Percentiles rank a stretch among this genome's conserved stretches.
These are phyloP conservation scores for Ustilago xerochloae DNA, from an alignment of 1,284 basidiomycete genomes.

Conservation along the genomic window DNA sequence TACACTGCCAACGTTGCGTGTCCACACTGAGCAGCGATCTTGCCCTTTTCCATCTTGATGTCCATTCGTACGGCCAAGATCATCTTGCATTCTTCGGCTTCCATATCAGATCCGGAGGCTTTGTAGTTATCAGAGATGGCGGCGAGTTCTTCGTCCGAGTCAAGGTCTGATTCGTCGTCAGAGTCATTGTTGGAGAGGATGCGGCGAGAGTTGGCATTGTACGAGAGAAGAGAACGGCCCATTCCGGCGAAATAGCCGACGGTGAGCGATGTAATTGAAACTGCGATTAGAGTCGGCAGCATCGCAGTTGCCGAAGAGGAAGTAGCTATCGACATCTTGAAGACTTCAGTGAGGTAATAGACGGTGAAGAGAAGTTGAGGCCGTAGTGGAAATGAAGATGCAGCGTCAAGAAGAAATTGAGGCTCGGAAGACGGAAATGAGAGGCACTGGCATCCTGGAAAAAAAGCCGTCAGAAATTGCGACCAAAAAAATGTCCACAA, in stretches of 20 bases:
- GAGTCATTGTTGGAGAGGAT: constrained; percentile 9
- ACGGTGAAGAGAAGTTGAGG: background rate
- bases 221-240: constrained; percentile 52
- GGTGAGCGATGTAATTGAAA: constrained; percentile 53
- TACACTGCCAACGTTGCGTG: constrained; percentile 66
- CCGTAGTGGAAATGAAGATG: background rate
- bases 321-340: constrained; percentile 24
- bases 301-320: constrained; percentile 15
- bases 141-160: constrained; percentile 30
- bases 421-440: background rate
- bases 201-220: constrained; percentile 43
- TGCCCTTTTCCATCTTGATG: constrained; percentile 68
- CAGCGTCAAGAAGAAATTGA: constrained; percentile 4
- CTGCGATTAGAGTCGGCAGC: constrained; percentile 40
- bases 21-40: constrained; percentile 67
- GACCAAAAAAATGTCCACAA: background rate
- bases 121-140: constrained; percentile 31
- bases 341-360: background rate
- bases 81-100: constrained; percentile 65
- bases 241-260: constrained; percentile 59
- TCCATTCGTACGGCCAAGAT: constrained; percentile 64
- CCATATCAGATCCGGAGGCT: constrained; percentile 4
- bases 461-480: background rate
- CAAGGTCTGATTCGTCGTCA: constrained; percentile 37
- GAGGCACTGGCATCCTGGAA: background rate